Base-by-base conservation (phyloP, 768 basidiomycete genomes). In the Mycena crocata region DNA sequence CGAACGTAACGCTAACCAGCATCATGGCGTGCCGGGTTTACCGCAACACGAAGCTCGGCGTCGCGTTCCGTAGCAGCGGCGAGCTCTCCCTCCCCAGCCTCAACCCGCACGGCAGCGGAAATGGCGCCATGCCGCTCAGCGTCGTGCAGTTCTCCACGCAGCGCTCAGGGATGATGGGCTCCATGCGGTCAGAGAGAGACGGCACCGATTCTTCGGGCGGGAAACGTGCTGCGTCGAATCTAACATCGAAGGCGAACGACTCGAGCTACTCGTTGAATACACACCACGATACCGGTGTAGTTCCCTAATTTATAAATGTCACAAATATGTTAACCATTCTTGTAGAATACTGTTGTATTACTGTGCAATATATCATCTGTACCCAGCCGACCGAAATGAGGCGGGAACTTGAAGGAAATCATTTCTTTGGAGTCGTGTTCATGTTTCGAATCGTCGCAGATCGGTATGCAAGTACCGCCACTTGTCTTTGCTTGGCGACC, bases 11-110 rank as follows among this genome's bases (percentile, higher is more conserved):
- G 17, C 28, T 66, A 8, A 61, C 52, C 10, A 61, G 58, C 37
- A 46, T 66, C 26, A 66, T 66, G 65, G 52, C 58, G 13, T 60
- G 57, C 31, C 65, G 65, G 15, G 65, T 66, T 24, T 66, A 66
- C 34, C 49, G 65, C 23, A 59, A 55, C 35, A 61, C 52, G 24
- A 46, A 39, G 52, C 58, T 60, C 8, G 35, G 40, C 6, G 24
- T 54, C 26, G 15, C 31, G n/a, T n/a, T n/a, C 17, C 21, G 64
- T 26, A 21, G 34, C 13, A 1, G 32, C 17, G 14, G 52, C 6
- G 62, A 57, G 28, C 44, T 49, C 17, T n/a, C 52, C 5, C 26
- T 49, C 23, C 62, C 62, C 15, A 56, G 26, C 21, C 52, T 56
- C 26, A 63, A 48, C 21, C 23, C 35, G n/a, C 45, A 26, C 23